Conservation (phyloP, 345 rosid genomes). For the Aquilaria yunnanensis region DNA sequence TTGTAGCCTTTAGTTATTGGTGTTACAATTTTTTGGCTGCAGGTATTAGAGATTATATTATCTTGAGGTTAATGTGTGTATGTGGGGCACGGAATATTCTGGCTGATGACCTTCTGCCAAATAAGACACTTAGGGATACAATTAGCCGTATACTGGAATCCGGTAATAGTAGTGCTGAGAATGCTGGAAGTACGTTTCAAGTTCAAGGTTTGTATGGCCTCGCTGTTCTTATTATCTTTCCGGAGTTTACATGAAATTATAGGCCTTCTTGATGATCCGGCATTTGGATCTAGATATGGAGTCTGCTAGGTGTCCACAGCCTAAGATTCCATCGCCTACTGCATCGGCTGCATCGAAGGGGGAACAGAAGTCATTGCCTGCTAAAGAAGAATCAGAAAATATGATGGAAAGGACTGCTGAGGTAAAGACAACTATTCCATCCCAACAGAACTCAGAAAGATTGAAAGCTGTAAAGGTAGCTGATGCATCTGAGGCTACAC, state of each 20-base stretch:
- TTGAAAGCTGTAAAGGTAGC: slow-evolving; percentile 32
- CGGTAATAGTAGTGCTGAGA: slow-evolving; percentile 82
- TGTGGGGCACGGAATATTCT: slow-evolving; percentile 81
- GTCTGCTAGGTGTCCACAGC: slow-evolving; percentile 67
- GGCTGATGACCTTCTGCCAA: slow-evolving; percentile 97
- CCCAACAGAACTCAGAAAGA: slow-evolving; percentile 35
- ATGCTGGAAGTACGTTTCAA: slow-evolving; percentile 70
- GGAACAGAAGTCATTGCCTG: slow-evolving; percentile 35
- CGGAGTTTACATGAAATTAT: slow-evolving; percentile 8
- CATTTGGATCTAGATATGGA: slow-evolving; percentile 55
- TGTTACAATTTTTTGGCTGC: background rate
- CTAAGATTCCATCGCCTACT: slow-evolving; percentile 70
- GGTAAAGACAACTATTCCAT: slow-evolving; percentile 38
- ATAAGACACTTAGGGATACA: slow-evolving; percentile 89
- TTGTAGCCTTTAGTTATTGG: background rate
- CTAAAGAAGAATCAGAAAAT: slow-evolving; percentile 32
- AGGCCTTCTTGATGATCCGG: slow-evolving; percentile 7
- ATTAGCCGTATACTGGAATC: slow-evolving; percentile 92
- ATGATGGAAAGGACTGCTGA: slow-evolving; percentile 29
- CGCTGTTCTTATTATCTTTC: slow-evolving; percentile 5
- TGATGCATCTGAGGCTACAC: slow-evolving; percentile 63
- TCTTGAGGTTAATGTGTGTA: slow-evolving; percentile 68
- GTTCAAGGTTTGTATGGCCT: slow-evolving; percentile 59
- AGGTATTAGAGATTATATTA: slow-evolving; percentile 89
- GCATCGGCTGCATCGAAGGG: slow-evolving; percentile 71